Evolutionary conservation across 2,329 filamentous ascomycete species (phyloP), one percentile per base, ranked within the genome.

Genomic region (Curvularia hawaiiensis): DNA sequence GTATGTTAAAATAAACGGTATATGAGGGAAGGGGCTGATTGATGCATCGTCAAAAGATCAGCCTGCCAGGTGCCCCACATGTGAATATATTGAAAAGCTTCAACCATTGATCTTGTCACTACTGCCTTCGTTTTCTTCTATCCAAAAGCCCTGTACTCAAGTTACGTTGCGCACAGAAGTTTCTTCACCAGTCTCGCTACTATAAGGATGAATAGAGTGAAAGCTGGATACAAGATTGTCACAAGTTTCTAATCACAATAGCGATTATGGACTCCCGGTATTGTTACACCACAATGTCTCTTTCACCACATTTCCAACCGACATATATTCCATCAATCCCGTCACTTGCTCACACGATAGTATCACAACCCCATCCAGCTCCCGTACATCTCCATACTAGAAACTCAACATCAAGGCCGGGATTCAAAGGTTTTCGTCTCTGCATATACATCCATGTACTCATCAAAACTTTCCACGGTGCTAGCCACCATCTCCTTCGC

Each of bases 401-500:
- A 20, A 22, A 24, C 20, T 24, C 18, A 22, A 41, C 22, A 4
- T 47, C 43, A 28, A n/a, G 16, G 30, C 20, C 28, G 10, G 9
- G 11, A 31, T 28, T 41, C 45, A 16, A 35, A 47, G 2, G 14
- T 30, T 14, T 44, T n/a, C 2, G 18, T 14, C 3, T 35, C 30
- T 8, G 0, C 26, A 18, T 24, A 10, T 14, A 20, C 11, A 46
- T 30, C 26, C 11, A 64, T 59, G 54, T 46, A 18, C 30, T 38
- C 47, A 35, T 31, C 24, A n/a, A 12, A 16, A 12, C 14, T 39
- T 16, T 22, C 33, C 22, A 41, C 50, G 43, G 50, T 60, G 53
- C 63, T 68, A 54, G 56, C 45, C 58, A 53, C 58, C 43, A 18
- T 58, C 22, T 26, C 20, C 12, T 14, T 49, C 18, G 8, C 51